phyloP scores from a whole-genome alignment of 352 stramenopile species.

The Phytophthora citricola region DNA sequence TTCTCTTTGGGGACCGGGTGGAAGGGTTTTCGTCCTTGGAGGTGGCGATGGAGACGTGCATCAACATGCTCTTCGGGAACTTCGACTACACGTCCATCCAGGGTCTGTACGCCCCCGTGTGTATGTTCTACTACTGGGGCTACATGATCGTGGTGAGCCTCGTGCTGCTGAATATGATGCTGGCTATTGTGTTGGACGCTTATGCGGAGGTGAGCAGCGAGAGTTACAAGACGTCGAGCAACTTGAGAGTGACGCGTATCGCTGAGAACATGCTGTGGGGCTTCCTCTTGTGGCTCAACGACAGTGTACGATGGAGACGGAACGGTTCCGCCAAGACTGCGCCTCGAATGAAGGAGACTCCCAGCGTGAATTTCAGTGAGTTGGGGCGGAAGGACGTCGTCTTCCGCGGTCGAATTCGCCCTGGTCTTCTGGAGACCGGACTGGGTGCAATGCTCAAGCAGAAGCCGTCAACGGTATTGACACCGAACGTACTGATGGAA shows the following conservation, averaged over 20 bases:
- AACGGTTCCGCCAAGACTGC: constrained; percentile 15
- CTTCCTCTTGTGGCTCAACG: constrained; percentile 18
- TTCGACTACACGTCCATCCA: constrained; percentile 64
- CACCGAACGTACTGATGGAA: constrained; percentile 17
- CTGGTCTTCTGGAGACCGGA: constrained; percentile 18
- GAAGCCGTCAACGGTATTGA: constrained; percentile 8
- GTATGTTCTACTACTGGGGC: constrained; percentile 70
- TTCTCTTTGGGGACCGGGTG: constrained; percentile 69
- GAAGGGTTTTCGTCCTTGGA: constrained; percentile 52
- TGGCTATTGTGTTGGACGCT: constrained; percentile 63
- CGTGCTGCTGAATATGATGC: constrained; percentile 73
- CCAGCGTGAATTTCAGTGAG: neutral
- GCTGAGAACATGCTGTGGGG: constrained; percentile 29
- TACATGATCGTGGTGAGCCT: constrained; percentile 69
- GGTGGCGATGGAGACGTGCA: constrained; percentile 54
- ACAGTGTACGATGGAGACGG: constrained; percentile 8
- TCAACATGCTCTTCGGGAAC: constrained; percentile 75
- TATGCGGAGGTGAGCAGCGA: constrained; percentile 39
- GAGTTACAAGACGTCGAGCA: constrained; percentile 34
- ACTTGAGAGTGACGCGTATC: constrained; percentile 34
- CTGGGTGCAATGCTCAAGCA: constrained; percentile 21
- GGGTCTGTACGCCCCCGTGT: constrained; percentile 45
- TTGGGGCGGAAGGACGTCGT: constrained; percentile 23
- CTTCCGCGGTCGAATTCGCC: constrained; percentile 31
- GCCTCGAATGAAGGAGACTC: neutral